phyloP scores from a whole-genome alignment of 441 rosid genomes.

The Gossypium davidsonii region DNA sequence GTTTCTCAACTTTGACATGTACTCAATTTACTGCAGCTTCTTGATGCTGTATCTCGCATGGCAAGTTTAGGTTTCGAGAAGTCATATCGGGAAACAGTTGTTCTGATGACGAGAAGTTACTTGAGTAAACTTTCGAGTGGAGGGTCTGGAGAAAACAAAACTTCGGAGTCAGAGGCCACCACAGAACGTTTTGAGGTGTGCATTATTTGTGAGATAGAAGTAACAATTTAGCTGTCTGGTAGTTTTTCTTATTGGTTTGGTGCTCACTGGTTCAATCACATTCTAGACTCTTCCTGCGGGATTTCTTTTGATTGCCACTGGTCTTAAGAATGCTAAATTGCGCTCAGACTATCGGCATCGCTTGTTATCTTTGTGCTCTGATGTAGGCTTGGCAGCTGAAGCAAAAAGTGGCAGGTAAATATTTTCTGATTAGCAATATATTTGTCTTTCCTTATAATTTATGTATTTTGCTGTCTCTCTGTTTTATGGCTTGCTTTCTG shows the following conservation, averaged over 20 bases:
- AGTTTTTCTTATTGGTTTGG: constrained; percentile 25
- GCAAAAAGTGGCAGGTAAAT: constrained; percentile 85
- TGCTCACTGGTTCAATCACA: constrained; percentile 51
- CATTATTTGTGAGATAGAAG: constrained; percentile 16
- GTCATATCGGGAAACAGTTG: constrained; percentile 97
- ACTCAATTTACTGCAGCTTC: constrained; percentile 57
- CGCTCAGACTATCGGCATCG: constrained; percentile 94
- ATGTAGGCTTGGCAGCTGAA: constrained; percentile 96
- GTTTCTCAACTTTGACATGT: constrained; percentile 22
- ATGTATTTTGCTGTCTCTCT: background rate
- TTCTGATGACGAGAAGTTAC: constrained; percentile 94
- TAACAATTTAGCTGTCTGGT: constrained; percentile 14
- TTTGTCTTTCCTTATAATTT: constrained; percentile 6
- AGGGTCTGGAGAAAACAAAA: constrained; percentile 87
- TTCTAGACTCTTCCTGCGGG: constrained; percentile 99
- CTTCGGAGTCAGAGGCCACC: constrained; percentile 74
- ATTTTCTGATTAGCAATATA: background rate
- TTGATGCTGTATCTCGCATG: constrained; percentile 94
- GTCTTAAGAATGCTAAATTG: constrained; percentile 64
- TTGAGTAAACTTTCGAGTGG: constrained; percentile 64
- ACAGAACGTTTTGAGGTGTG: constrained; percentile 90
- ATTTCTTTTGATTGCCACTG: constrained; percentile 79
- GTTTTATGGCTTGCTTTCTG: constrained; percentile 14
- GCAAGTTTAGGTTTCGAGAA: constrained; percentile 98
- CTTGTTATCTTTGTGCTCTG: constrained; percentile 91